These are phyloP conservation scores for Fragosphaeria purpurea DNA, from an alignment of 2,329 filamentous ascomycete species.

Conservation along the genomic window DNA sequence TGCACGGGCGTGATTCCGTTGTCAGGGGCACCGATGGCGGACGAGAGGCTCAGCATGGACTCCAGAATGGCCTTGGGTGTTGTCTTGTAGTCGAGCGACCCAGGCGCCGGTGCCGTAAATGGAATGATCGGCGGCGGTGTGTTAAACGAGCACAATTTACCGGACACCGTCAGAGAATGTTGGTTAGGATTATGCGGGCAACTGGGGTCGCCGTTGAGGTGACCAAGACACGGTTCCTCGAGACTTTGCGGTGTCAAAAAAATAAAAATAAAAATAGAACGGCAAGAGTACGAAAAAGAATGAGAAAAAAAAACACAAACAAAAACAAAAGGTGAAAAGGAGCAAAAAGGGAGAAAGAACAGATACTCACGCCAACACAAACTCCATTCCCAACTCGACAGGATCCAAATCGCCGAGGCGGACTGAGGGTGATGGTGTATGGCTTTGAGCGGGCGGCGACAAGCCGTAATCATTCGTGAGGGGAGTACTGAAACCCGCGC, in stretches of 20 bases:
- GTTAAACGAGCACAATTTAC: not conserved
- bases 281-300: not conserved
- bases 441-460: no score
- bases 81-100: not conserved
- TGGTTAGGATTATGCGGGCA: not conserved
- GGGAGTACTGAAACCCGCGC: not conserved
- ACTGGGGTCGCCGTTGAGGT: constrained; percentile 1
- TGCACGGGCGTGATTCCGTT: constrained; percentile 6
- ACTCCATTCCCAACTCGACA: constrained; percentile 9
- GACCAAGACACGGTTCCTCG: constrained; percentile 7
- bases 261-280: not conserved
- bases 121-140: not conserved
- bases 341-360: not conserved
- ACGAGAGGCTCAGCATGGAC: constrained; percentile 4
- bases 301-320: no score
- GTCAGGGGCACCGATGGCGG: not conserved
- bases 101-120: no score
- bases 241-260: not conserved
- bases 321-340: no score
- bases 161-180: constrained; percentile 6
- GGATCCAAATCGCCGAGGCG: constrained; percentile 4
- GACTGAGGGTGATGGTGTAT: not conserved
- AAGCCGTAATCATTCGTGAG: not conserved
- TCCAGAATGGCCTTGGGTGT: constrained; percentile 2
- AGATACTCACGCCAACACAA: constrained; percentile 2